Conservation (phyloP, 192 early-diverging fungal genomes). For the Dissophora ornata region DNA sequence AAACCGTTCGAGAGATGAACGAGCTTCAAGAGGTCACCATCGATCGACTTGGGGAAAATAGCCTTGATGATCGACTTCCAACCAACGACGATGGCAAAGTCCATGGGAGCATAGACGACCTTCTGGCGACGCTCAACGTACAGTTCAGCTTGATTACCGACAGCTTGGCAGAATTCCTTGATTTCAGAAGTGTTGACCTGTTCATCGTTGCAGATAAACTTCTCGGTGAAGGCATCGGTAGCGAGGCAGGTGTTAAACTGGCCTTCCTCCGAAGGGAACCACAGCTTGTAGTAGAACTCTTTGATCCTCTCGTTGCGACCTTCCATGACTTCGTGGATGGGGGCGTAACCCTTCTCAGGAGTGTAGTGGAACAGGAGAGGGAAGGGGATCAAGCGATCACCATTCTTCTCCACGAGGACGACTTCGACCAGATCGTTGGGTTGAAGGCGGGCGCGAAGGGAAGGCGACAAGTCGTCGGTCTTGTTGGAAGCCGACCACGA, state of each 20-base stretch:
- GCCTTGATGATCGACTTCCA: slow-evolving; percentile 93
- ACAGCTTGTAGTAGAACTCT: slow-evolving; percentile 86
- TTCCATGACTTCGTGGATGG: slow-evolving; percentile 90
- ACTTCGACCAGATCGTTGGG: slow-evolving; percentile 65
- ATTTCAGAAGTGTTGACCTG: slow-evolving; percentile 71
- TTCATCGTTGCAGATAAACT: slow-evolving; percentile 73
- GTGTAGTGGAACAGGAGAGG: slow-evolving; percentile 86
- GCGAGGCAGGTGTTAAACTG: slow-evolving; percentile 59
- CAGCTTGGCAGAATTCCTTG: slow-evolving; percentile 78
- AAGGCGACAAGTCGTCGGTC: slow-evolving; percentile 58
- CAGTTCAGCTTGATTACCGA: slow-evolving; percentile 78
- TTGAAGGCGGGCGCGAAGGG: slow-evolving; percentile 62
- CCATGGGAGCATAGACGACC: slow-evolving; percentile 84
- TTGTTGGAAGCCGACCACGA: slow-evolving; percentile 66
- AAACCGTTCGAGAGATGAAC: slow-evolving; percentile 97
- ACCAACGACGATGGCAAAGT: slow-evolving; percentile 94
- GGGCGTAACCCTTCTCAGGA: slow-evolving; percentile 79
- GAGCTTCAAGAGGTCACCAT: slow-evolving; percentile 91
- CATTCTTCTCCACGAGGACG: slow-evolving; percentile 75
- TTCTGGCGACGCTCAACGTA: slow-evolving; percentile 80
- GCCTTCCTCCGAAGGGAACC: slow-evolving; percentile 70
- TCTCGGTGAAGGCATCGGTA: slow-evolving; percentile 69
- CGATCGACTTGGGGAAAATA: slow-evolving; percentile 92
- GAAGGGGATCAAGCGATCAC: slow-evolving; percentile 74
- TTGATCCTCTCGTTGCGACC: slow-evolving; percentile 87